Percentiles rank a stretch among this genome's conserved stretches.
Conservation (phyloP, 2,329 filamentous ascomycete species). For the Aulographum hederae region DNA sequence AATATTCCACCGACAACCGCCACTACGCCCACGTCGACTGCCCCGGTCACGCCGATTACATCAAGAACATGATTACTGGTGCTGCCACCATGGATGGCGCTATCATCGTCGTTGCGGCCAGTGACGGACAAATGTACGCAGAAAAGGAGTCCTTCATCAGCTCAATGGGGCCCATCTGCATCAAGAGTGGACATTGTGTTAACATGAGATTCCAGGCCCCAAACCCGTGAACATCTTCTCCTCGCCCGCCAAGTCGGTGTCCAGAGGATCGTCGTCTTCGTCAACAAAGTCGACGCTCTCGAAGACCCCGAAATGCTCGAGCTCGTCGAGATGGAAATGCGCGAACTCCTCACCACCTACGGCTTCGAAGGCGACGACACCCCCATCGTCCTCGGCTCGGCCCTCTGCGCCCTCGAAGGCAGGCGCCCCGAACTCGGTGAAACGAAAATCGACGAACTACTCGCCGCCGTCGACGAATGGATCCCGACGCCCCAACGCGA, state of each 20-base stretch:
- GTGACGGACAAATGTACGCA: slow-evolving; percentile 82
- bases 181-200: too few relatives aligned
- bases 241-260: slow-evolving; percentile 97
- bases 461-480: slow-evolving; percentile 81
- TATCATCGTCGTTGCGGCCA: slow-evolving; percentile 95
- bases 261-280: slow-evolving; percentile 94
- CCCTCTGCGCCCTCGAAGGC: slow-evolving; percentile 80
- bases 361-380: slow-evolving; percentile 97
- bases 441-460: slow-evolving; percentile 77
- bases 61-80: slow-evolving; percentile 99
- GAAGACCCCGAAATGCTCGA: slow-evolving; percentile 99
- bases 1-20: slow-evolving; percentile 83
- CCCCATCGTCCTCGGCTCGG: slow-evolving; percentile 91
- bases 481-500: slow-evolving; percentile 91
- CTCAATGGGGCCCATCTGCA: too few relatives aligned
- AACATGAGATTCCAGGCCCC: too few relatives aligned
- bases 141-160: too few relatives aligned
- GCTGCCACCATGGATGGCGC: slow-evolving; percentile 98
- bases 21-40: slow-evolving; percentile 99
- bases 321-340: slow-evolving; percentile 99
- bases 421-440: slow-evolving; percentile 74
- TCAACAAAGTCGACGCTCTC: slow-evolving; percentile 97
- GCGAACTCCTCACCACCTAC: slow-evolving; percentile 80
- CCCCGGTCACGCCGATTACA: slow-evolving; percentile 99
- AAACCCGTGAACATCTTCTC: slow-evolving; percentile 95